These are phyloP conservation scores for Acanthamoeba rhysodes DNA, from an alignment of 208 protist species.

Conservation along the genomic window DNA sequence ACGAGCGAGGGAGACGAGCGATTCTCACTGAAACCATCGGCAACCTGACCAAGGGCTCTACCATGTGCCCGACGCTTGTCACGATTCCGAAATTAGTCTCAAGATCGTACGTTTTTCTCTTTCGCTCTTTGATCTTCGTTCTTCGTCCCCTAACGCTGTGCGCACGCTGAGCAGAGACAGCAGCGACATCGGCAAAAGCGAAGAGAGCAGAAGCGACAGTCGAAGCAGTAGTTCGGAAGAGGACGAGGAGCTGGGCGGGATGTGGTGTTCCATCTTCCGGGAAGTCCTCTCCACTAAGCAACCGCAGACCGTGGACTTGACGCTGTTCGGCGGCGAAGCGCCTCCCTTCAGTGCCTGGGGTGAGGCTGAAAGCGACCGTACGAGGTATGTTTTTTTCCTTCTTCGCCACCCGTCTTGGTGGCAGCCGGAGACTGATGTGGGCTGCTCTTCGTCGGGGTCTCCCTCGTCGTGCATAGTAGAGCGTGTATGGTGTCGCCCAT, in stretches of 20 bases:
- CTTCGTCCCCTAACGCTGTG: not conserved
- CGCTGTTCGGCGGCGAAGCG: not conserved
- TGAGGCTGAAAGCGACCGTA: not conserved
- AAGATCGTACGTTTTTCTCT: not conserved
- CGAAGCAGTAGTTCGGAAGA: not conserved
- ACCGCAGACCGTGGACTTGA: not conserved
- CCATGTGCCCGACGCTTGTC: not conserved
- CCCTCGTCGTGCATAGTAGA: constrained; percentile 6
- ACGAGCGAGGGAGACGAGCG: not conserved
- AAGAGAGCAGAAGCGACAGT: not conserved
- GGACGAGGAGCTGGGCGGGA: not conserved
- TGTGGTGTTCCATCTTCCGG: constrained; percentile 30
- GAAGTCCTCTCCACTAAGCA: not conserved
- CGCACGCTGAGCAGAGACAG: not conserved
- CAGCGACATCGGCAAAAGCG: not conserved
- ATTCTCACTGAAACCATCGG: not conserved
- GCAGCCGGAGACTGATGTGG: not conserved
- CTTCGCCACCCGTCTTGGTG: not conserved
- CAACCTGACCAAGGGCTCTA: not conserved
- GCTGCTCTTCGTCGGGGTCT: not conserved
- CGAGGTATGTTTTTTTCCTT: not conserved
- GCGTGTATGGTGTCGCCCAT: constrained; percentile 36
- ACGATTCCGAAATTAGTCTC: not conserved
- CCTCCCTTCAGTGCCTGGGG: not conserved
- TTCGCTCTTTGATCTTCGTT: not conserved